phyloP scores from a whole-genome alignment of 768 basidiomycete species.

The Agaricus subrufescens region DNA sequence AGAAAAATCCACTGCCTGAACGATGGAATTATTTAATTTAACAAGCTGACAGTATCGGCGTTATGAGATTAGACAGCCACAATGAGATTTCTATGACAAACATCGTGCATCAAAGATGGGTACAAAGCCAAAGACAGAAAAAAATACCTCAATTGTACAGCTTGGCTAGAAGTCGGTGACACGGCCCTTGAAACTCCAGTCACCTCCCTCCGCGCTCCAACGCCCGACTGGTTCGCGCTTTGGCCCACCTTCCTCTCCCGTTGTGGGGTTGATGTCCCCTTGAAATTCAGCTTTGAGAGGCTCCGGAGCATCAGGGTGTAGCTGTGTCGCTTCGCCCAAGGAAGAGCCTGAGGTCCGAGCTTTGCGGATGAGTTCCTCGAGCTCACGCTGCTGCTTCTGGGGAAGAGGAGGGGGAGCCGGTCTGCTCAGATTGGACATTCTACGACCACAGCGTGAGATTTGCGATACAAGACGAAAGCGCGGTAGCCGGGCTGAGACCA shows the following conservation, averaged over 20 bases:
- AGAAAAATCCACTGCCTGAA: no score
- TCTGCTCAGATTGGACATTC: constrained; percentile 37
- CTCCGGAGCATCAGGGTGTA: constrained; percentile 67
- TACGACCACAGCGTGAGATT: constrained; percentile 8
- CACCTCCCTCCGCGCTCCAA: constrained; percentile 56
- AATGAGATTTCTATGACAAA: not conserved
- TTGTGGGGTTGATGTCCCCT: constrained; percentile 75
- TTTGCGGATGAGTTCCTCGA: constrained; percentile 74
- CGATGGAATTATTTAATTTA: not conserved
- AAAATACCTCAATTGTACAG: no score
- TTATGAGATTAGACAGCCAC: not conserved
- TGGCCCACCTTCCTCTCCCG: constrained; percentile 85
- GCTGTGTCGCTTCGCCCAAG: constrained; percentile 29
- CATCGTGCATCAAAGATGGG: not conserved
- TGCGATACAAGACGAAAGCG: not conserved
- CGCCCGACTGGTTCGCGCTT: constrained; percentile 76
- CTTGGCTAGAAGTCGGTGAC: constrained; percentile 73
- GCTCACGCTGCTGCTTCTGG: constrained; percentile 73
- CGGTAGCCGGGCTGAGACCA: not conserved
- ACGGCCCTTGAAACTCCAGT: constrained; percentile 90
- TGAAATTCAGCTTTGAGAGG: constrained; percentile 66
- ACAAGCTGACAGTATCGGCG: not conserved
- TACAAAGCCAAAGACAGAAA: not conserved
- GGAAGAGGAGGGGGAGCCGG: constrained; percentile 79
- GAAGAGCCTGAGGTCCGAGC: constrained; percentile 37